A percentile compares a stretch with the other conserved stretches of the same genome.
phyloP scores from a whole-genome alignment of 2,329 filamentous ascomycete species.

The Pleurostoma richardsiae region DNA sequence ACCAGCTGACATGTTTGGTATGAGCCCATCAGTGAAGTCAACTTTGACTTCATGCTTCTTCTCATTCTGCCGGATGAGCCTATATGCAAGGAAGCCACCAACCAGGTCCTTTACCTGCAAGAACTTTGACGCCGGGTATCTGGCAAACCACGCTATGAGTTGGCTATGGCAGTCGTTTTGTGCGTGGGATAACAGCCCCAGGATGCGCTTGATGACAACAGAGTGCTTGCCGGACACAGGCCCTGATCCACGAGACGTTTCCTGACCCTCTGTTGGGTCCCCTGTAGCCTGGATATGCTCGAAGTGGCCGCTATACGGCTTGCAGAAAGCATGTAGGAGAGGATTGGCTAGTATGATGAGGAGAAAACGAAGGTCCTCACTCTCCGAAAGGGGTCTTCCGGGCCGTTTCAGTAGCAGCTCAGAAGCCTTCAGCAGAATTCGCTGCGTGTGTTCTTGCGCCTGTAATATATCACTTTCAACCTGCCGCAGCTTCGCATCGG shows the following conservation, averaged over 20 bases:
- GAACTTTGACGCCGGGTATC: slow-evolving; percentile 63
- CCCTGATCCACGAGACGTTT: slow-evolving; percentile 25
- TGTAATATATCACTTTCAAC: slow-evolving; percentile 42
- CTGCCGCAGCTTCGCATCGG: slow-evolving; percentile 30
- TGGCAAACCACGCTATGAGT: slow-evolving; percentile 73
- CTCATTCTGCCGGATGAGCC: slow-evolving; percentile 66
- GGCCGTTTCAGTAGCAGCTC: slow-evolving; percentile 79
- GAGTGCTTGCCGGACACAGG: slow-evolving; percentile 64
- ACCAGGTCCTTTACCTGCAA: slow-evolving; percentile 71
- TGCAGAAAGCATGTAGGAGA: slow-evolving; percentile 50
- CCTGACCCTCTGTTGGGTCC: slow-evolving; percentile 4
- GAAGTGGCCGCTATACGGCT: slow-evolving; percentile 33
- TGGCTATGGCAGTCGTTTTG: slow-evolving; percentile 71
- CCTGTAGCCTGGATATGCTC: slow-evolving; percentile 18
- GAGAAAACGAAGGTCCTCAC: slow-evolving; percentile 71
- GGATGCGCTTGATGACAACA: slow-evolving; percentile 76
- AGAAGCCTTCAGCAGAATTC: slow-evolving; percentile 68
- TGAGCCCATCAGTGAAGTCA: slow-evolving; percentile 61
- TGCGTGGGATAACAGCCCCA: slow-evolving; percentile 75
- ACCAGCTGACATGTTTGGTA: slow-evolving; percentile 67
- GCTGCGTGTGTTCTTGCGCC: slow-evolving; percentile 65
- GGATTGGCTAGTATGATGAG: slow-evolving; percentile 78
- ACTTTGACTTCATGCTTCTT: slow-evolving; percentile 56
- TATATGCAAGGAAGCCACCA: slow-evolving; percentile 74
- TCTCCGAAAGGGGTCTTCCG: slow-evolving; percentile 60